Evolutionary conservation across 805 yeast genomes (phyloP).

Genomic region (Geotrichum ghanense): DNA sequence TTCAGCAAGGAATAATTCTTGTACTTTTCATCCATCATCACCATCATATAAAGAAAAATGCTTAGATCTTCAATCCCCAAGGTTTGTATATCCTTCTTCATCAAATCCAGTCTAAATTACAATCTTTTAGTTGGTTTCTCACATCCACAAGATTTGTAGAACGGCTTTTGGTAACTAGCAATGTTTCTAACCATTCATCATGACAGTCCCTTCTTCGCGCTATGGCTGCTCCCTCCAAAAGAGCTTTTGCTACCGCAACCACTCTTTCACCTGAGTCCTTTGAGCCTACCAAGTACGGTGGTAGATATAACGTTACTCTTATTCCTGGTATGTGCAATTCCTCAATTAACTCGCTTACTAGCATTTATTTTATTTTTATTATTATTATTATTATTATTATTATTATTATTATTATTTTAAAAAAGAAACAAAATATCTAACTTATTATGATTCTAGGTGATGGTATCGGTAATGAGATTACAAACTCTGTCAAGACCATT

Average conservation of each 20-base stretch:
- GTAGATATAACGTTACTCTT: slow-evolving; percentile 85
- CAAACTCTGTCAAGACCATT: slow-evolving; percentile 85
- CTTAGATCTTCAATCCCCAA: background rate
- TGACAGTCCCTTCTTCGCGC: background rate
- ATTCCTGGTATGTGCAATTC: slow-evolving; percentile 43
- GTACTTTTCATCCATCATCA: too few species aligned
- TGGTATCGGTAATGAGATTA: slow-evolving; percentile 93
- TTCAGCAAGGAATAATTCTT: background rate
- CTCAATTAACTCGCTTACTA: background rate
- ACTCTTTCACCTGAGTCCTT: slow-evolving; percentile 48
- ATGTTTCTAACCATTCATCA: background rate
- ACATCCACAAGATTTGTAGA: too few species aligned
- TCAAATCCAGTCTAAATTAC: background rate
- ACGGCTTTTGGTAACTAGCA: too few species aligned
- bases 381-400: too few species aligned
- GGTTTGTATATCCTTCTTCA: background rate
- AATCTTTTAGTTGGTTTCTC: too few species aligned
- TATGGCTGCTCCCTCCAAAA: slow-evolving; percentile 8
- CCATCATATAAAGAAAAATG: too few species aligned
- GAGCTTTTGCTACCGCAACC: slow-evolving; percentile 34
- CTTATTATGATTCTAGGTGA: slow-evolving; percentile 56
- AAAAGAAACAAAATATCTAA: background rate
- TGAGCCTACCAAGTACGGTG: slow-evolving; percentile 88
- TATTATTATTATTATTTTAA: background rate
- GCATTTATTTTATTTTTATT: background rate